Evolutionary conservation across 441 rosid genomes (phyloP), one percentile per base, ranked within the genome.

Genomic region (Brassica balearica): DNA sequence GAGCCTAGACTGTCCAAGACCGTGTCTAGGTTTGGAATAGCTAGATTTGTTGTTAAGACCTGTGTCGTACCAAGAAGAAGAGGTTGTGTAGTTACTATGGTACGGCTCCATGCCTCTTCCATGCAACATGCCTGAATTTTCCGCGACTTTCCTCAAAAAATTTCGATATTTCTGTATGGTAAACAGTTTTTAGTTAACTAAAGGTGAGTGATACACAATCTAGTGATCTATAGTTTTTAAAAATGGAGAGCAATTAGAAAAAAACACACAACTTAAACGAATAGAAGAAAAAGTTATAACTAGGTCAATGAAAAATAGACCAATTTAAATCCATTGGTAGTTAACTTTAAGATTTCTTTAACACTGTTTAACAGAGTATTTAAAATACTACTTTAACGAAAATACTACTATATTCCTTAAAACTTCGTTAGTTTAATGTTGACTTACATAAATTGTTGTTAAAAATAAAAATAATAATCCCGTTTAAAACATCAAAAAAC

Each of bases 111-210:
- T 60, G 29, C 75, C 59, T 65, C 71, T 79, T 14, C 60, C 80
- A 0, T 79, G 14, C 29, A 79, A 14, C 34, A 15, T 67, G 27
- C 17, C 77, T 48, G 86, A 14, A 63, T 69, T 74, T 0, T 86
- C 87, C 0, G 88, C 85, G 0, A 88, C 87, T 68, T 75, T 76
- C 71, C 79, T 92, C 72, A 91, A 72, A 81, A 91, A 92, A 19
- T 84, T 19, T 32, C 98, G 85, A 65, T 91, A 94, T 74, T 94
- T 94, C 98, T 94, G 84, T 73, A 11, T 29, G 53, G 19, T 64
- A 69, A 69, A 34, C 17, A 9, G 20, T 61, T 19, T 15, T 60
- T 8, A 60, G 53, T 53, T 69, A 34, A 19, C 6, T 41, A 12
- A 56, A 36, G 36, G 19, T 63, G 41, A 69, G 32, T 69, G 5